phyloP scores from a whole-genome alignment of 2,329 filamentous ascomycete species.

The Ceratocystis ficicola region DNA sequence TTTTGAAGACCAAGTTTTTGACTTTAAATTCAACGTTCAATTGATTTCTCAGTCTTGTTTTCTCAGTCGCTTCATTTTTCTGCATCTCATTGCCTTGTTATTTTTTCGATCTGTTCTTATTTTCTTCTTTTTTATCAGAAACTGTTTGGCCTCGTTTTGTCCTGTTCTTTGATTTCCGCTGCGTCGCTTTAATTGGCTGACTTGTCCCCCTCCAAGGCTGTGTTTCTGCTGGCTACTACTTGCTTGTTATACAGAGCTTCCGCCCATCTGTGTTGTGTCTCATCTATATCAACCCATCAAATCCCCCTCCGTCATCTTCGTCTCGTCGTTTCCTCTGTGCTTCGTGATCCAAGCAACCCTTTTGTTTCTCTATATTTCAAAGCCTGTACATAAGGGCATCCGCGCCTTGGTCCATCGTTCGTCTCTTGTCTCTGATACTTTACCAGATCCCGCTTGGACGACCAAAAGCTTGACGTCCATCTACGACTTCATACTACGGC shows the following conservation, averaged over 20 bases:
- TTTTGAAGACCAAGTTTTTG: background rate
- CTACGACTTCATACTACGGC: too few relatives aligned
- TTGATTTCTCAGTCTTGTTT: too few relatives aligned
- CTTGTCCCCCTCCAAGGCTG: background rate
- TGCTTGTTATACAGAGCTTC: background rate
- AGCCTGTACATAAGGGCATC: too few relatives aligned
- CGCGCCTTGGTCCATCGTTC: too few relatives aligned
- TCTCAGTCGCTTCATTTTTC: background rate
- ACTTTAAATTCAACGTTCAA: too few relatives aligned
- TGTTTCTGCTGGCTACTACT: background rate
- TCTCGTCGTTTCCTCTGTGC: background rate
- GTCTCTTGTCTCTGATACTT: too few relatives aligned
- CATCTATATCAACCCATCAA: background rate
- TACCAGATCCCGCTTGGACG: too few relatives aligned
- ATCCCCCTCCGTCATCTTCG: background rate
- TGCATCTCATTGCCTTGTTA: background rate
- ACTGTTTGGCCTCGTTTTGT: background rate
- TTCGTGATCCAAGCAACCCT: background rate
- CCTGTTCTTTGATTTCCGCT: background rate
- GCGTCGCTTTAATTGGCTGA: background rate
- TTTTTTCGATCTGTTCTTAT: background rate
- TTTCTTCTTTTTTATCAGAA: background rate
- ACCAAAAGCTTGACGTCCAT: too few relatives aligned
- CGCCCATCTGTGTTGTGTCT: background rate
- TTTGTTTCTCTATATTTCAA: too few relatives aligned